Evolutionary conservation across 2,329 filamentous ascomycete genomes (phyloP), one percentile per base, ranked within the genome.

Genomic region (Scopulariopsis brevicaulis): DNA sequence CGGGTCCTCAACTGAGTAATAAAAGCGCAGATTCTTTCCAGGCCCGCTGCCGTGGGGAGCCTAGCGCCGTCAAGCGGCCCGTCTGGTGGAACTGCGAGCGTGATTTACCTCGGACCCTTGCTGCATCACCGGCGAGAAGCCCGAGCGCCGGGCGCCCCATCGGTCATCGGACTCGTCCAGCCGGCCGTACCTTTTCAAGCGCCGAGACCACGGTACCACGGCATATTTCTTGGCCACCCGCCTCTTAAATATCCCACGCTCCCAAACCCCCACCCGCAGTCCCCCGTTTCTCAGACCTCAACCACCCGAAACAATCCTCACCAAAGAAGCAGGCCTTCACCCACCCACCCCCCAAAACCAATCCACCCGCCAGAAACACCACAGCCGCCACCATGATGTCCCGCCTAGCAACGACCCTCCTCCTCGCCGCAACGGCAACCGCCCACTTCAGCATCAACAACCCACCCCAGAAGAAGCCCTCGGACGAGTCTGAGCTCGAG

Each of bases 361-460:
- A 40, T 18, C 40, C 18, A 2, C 15, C 6, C 18, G 15, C 18
- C 40, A 46, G n/a, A 18, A 3, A n/a, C 40, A 46, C 8, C 2
- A n/a, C 15, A 46, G 37, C 35, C 50, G 4, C 46, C n/a, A 12
- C 46, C 46, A 77, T 7, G 14, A 64, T 63, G 63, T 43, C 62
- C 58, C 61, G 54, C 53, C 55, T 62, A 56, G 63, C 65, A 15
- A 57, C 64, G 46, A 34, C 63, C 54, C 67, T 73, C 60, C 62
- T 71, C 34, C 59, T 74, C 43, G 63, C 72, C 43, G 66, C 79
- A 60, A 66, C 73, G 60, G 69, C 73, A 60, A 68, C 70, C 54
- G 78, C 79, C 55, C 82, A 85, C 68, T 84, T 84, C 72, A 68
- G 71, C 35, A 70, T 85, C 65, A 66, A 72, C 60, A 67, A 74